Conservation (phyloP, 2,329 filamentous ascomycete genomes). For the Botryotinia convoluta region DNA sequence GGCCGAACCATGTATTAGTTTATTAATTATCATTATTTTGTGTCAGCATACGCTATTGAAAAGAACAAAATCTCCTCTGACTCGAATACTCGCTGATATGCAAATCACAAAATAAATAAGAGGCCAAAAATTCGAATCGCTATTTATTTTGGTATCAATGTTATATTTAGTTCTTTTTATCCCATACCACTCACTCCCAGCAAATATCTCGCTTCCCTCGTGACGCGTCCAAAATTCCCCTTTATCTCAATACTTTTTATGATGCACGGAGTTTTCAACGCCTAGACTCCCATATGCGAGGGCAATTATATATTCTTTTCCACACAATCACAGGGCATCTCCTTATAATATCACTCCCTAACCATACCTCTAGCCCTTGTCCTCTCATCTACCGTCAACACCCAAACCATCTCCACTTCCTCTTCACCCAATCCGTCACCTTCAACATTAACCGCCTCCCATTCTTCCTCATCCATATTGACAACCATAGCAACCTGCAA, state of each 20-base stretch:
- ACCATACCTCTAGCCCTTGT: conserved; percentile 69
- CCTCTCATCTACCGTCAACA: conserved; percentile 71
- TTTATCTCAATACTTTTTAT: background rate
- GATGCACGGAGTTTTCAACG: background rate
- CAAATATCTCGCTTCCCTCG: background rate
- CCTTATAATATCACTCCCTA: conserved; percentile 22
- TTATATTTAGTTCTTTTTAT: background rate
- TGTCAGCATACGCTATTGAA: background rate
- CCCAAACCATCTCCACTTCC: conserved; percentile 68
- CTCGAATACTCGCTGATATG: background rate
- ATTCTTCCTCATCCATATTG: conserved; percentile 95
- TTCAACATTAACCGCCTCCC: conserved; percentile 67
- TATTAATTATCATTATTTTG: background rate
- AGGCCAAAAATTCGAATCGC: background rate
- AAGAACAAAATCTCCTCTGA: background rate
- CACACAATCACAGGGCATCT: background rate
- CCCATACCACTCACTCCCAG: background rate
- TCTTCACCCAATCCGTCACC: conserved; percentile 41
- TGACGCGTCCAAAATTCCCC: background rate
- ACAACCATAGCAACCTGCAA: conserved; percentile 81
- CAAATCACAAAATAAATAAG: background rate
- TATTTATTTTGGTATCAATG: background rate
- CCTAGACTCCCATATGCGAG: background rate
- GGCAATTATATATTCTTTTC: background rate
- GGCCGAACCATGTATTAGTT: background rate